Base-by-base conservation (phyloP, 805 yeast species). In the Barnettozyma vustinii region DNA sequence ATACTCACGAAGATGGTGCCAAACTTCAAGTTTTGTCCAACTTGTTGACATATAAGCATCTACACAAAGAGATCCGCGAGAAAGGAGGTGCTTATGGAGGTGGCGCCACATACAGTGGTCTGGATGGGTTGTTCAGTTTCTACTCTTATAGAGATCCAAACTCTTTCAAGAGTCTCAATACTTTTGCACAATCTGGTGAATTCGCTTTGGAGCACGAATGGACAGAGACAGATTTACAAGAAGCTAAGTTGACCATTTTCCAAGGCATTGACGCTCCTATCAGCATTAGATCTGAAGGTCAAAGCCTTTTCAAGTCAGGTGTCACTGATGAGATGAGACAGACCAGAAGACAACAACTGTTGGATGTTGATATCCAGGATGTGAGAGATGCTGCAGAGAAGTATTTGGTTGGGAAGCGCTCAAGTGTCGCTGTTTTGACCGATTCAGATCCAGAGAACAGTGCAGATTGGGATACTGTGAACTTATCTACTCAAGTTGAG, bases 41-140 rank as follows among this genome's bases (percentile, higher is more conserved):
- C 56, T 64, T 94, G 50, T 65, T 90, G 56, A 84, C 96, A 0
- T 91, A 84, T 67, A 87, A 86, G 60, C 80, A 87, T 56, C 70
- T 94, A 44, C 99, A 94, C 65, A 79, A 88, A 12, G 96, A 90
- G 54, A 81, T 94, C 36, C 79, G 99, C 56, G 99, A 94, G 62
- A 81, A 92, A 60, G 96, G 96, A 49, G 99, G 99, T 51, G 99
- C 99, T 0, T 94, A 94, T 62, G 99, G 99, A 8, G 98, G 96
- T 6, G 99, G 99, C 4, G 86, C 96, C 5, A 69, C 78, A 8
- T 94, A 83, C 64, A 87, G 84, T 62, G 89, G 92, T 0, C 63
- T 87, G 20, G 88, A 86, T 45, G 98, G 97, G 0, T 58, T 83
- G 2, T 80, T 92, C 59, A 77, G 86, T 32, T 89, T 76, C 68